These are phyloP conservation scores for Gentiana macrophylla DNA, from an alignment of 257 asterid genomes.

Conservation along the genomic window DNA sequence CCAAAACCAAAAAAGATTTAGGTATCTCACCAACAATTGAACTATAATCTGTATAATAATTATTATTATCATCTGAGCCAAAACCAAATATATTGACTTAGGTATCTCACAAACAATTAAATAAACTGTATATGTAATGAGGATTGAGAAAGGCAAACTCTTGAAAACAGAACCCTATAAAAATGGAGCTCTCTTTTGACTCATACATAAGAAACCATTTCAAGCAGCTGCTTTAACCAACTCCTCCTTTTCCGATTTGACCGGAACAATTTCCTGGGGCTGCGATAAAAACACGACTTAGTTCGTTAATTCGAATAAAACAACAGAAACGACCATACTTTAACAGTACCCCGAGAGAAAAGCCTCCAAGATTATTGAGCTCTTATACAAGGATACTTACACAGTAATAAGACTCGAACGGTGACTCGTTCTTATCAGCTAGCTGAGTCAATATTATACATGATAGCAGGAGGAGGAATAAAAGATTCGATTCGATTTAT, in stretches of 20 bases:
- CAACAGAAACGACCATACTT: too few relatives aligned
- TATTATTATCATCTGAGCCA: too few relatives aligned
- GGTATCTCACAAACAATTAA: too few relatives aligned
- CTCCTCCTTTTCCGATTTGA: conserved; percentile 20
- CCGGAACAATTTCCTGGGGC: conserved; percentile 28
- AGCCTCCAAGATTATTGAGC: neutral
- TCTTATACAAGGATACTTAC: neutral
- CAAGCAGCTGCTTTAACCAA: conserved; percentile 29
- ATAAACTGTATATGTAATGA: too few relatives aligned
- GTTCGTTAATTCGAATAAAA: too few relatives aligned
- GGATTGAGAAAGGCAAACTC: too few relatives aligned
- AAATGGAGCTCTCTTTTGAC: neutral
- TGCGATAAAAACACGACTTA: conserved; percentile 20
- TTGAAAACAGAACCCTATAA: neutral
- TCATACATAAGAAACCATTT: conserved; percentile 1
- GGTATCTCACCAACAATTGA: too few relatives aligned
- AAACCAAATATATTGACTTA: too few relatives aligned
- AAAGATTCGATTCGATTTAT: conserved; percentile 9
- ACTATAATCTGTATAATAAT: too few relatives aligned
- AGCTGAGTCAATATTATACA: neutral
- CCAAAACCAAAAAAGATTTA: too few relatives aligned
- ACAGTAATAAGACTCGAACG: neutral
- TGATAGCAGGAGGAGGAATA: neutral
- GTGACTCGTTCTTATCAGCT: too few relatives aligned
- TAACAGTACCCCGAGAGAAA: too few relatives aligned